Evolutionary conservation across 2,329 filamentous ascomycete species (phyloP).

Genomic region (Penicillium sp.): DNA sequence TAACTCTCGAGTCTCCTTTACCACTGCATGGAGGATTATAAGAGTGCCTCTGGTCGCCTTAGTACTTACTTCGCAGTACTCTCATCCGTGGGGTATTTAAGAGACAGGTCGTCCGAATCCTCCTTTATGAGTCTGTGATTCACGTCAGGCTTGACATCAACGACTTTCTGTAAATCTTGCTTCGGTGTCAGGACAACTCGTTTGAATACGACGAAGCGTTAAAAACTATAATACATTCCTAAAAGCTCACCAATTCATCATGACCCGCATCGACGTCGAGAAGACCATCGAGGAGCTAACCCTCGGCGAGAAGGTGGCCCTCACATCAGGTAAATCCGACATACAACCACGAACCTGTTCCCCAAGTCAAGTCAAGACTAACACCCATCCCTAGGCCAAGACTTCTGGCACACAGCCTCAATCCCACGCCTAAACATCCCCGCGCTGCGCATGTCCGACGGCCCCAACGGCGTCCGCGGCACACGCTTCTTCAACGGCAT

Average conservation of each 20-base stretch:
- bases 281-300: conserved; percentile 53
- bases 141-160: background rate
- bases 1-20: background rate
- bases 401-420: conserved; percentile 67
- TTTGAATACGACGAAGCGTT: background rate
- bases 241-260: conserved; percentile 16
- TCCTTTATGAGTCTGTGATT: background rate
- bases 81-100: background rate
- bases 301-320: conserved; percentile 56
- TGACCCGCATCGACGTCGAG: conserved; percentile 39
- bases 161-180: background rate
- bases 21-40: background rate
- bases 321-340: conserved; percentile 33
- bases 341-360: background rate
- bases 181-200: too few species aligned
- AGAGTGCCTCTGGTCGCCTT: background rate
- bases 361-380: background rate
- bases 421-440: conserved; percentile 62
- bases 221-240: background rate
- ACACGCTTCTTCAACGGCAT: conserved; percentile 65
- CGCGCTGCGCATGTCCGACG: conserved; percentile 64
- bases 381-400: conserved; percentile 34
- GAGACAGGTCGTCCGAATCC: background rate
- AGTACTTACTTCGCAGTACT: background rate
- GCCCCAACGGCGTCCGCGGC: conserved; percentile 66